Base-by-base conservation (phyloP, 306 rosid species). In the Prunus davidiana region DNA sequence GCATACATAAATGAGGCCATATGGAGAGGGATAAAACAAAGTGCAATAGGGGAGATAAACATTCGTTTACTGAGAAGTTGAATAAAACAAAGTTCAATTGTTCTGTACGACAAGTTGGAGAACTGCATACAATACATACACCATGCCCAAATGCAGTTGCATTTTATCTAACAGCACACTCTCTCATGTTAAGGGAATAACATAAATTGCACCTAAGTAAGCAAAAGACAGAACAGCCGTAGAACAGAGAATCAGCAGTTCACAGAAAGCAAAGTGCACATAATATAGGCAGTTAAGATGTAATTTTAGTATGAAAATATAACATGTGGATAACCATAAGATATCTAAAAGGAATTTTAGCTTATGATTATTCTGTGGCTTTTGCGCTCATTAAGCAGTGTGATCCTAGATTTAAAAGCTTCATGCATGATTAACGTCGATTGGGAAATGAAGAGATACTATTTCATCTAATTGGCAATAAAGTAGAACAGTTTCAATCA, bases 1-100 rank as follows among this genome's bases (percentile, higher is more conserved):
- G 57, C 67, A 83, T 74, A 74, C 58, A 20, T 3, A 69, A 13
- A 64, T 16, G 56, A 34, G 22, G 69, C 61, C 43, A 38, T 4
- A 49, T n/a, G 7, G 27, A 30, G 55, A 45, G 10, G 14, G 20
- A n/a, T 38, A 38, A 38, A 38, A 38, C 43, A 38, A 38, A 38
- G 43, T 38, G 43, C 43, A 38, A 38, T 1, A 38, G 43, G 43
- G 43, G 9, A 38, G 43, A 38, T 7, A 38, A 38, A 1, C 43
- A 38, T 38, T 38, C 9, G 2, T 38, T 38, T 38, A 38, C 0
- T 7, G 43, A 38, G 0, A 6, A 38, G 9, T 38, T 7, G 43
- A 38, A 38, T 7, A 38, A 38, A 38, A 38, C 43, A 38, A 38
- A 38, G 43, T 38, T 2, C 8, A 38, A 38, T 6, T 38, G 41